Conservation (phyloP, 2,329 filamentous ascomycete species). For the Hymenoscyphus salicellus region DNA sequence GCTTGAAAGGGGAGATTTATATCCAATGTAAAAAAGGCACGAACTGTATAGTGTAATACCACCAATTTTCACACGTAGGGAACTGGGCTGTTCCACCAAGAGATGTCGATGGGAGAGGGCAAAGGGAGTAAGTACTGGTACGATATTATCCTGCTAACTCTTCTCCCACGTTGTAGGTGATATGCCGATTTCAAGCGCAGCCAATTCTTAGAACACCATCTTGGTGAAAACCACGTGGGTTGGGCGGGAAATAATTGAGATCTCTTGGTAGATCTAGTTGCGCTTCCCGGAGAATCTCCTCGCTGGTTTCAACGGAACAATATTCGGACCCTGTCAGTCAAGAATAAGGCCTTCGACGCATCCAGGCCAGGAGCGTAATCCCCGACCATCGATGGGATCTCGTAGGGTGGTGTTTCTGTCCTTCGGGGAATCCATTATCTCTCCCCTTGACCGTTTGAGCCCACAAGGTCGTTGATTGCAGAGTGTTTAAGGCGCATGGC, state of each 20-base stretch:
- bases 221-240: background rate
- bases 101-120: background rate
- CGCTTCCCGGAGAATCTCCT: background rate
- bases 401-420: background rate
- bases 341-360: background rate
- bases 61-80: constrained; percentile 13
- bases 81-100: background rate
- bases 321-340: background rate
- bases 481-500: background rate
- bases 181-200: background rate
- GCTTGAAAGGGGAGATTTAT: background rate
- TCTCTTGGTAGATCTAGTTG: background rate
- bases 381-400: background rate
- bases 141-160: background rate
- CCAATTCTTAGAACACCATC: background rate
- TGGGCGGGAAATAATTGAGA: background rate
- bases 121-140: background rate
- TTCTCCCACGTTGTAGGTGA: background rate
- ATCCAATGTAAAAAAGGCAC: constrained; percentile 2
- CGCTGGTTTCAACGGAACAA: constrained; percentile 1
- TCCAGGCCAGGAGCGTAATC: background rate
- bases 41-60: constrained; percentile 18
- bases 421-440: background rate
- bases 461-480: background rate
- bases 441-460: background rate